Base-by-base conservation (phyloP, 2,329 filamentous ascomycete genomes). In the Corinectria fuckeliana region DNA sequence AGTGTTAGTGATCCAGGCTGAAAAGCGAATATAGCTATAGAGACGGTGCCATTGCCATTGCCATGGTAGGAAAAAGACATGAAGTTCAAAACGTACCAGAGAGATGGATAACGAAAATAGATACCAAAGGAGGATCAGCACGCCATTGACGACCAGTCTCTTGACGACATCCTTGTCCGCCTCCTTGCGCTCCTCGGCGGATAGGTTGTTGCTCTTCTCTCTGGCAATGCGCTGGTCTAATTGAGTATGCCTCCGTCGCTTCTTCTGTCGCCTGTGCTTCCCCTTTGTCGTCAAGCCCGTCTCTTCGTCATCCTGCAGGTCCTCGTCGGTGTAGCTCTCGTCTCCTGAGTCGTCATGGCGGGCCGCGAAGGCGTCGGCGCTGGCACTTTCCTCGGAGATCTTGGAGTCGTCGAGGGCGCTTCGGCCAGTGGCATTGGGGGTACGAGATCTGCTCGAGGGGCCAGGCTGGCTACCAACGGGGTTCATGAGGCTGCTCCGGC, bases 21-120 rank as follows among this genome's bases (percentile, higher is more conserved):
- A n/a, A 28, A 44, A 23, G 23, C 7, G 21, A 39, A n/a, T n/a
- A n/a, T 7, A n/a, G 14, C 36, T n/a, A 42, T 54, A 34, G 23
- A 18, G n/a, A 11, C 4, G 11, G 11, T n/a, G 14, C 26, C 25
- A 20, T 42, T 9, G n/a, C n/a, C n/a, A n/a, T n/a, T n/a, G n/a
- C n/a, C n/a, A 7, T 5, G 6, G 16, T 23, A 39, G 7, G 26
- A 13, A 38, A 45, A 25, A n/a, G 14, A 36, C n/a, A n/a, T n/a
- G n/a, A n/a, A n/a, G n/a, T n/a, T 45, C 38, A 26, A 26, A 38
- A 81, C 90, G 80, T 83, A 94, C 91, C 69, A 97, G 84, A 62
- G 93, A 96, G 74, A 97, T 97, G 49, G 91, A 92, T 65, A 98
- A 85, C 16, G 93, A 97, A 77, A 98, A 98, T 36, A 93, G 79